A percentile compares a stretch with the other conserved stretches of the same genome.
Conservation (phyloP, 352 stramenopile species). For the Phytophthora pistaciae region DNA sequence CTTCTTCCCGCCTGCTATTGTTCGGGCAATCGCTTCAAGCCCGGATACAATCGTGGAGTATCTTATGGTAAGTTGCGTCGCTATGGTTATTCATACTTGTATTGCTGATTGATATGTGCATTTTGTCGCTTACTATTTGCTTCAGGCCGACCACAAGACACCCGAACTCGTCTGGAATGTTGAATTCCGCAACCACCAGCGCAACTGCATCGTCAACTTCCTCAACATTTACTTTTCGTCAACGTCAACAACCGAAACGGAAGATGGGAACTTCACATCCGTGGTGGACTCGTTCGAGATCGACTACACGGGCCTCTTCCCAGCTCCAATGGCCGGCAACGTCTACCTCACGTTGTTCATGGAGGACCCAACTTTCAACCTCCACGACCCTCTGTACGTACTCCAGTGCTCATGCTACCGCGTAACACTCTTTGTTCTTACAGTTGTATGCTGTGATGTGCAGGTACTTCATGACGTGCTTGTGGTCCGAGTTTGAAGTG, state of each 20-base stretch:
- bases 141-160: slow-evolving; percentile 90
- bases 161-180: slow-evolving; percentile 96
- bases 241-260: slow-evolving; percentile 52
- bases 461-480: slow-evolving; percentile 81
- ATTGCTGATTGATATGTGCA: background rate
- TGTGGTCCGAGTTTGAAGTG: slow-evolving; percentile 85
- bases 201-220: slow-evolving; percentile 72
- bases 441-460: background rate
- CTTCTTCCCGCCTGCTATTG: slow-evolving; percentile 76
- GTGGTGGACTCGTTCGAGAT: slow-evolving; percentile 71
- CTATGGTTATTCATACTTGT: background rate
- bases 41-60: slow-evolving; percentile 67
- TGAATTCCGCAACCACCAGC: slow-evolving; percentile 86
- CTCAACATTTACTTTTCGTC: slow-evolving; percentile 83
- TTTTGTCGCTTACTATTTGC: slow-evolving; percentile 17
- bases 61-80: slow-evolving; percentile 48
- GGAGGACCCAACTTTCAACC: slow-evolving; percentile 92
- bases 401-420: background rate
- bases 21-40: slow-evolving; percentile 62
- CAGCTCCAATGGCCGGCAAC: slow-evolving; percentile 80
- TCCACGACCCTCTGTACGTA: slow-evolving; percentile 92
- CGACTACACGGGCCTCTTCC: slow-evolving; percentile 80
- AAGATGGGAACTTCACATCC: slow-evolving; percentile 46
- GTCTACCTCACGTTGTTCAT: slow-evolving; percentile 95
- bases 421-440: background rate